Percentiles rank a stretch among this genome's conserved stretches.
These are phyloP conservation scores for Mycena venus DNA, from an alignment of 768 basidiomycete species.

Conservation along the genomic window DNA sequence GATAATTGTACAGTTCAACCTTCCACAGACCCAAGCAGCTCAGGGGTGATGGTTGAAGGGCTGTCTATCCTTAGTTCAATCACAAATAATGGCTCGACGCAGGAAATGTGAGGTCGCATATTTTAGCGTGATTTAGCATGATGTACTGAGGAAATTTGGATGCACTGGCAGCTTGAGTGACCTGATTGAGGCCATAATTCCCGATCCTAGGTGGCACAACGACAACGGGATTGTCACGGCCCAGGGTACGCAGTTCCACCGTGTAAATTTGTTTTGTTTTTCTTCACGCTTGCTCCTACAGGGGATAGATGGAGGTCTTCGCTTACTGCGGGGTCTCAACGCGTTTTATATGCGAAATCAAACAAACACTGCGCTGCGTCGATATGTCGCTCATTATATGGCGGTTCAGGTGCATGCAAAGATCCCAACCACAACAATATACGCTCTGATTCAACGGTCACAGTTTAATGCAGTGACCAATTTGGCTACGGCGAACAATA, in stretches of 20 bases:
- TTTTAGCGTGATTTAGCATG: background rate
- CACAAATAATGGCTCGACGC: background rate
- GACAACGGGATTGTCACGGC: background rate
- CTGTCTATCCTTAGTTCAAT: background rate
- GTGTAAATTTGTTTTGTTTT: background rate
- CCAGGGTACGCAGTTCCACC: background rate
- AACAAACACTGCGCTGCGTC: too few species aligned
- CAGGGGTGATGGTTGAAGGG: slow-evolving; percentile 5
- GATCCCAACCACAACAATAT: too few species aligned
- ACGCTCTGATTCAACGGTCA: too few species aligned
- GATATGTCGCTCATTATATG: too few species aligned
- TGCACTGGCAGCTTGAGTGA: background rate
- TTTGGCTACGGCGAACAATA: slow-evolving; percentile 21
- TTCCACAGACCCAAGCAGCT: background rate
- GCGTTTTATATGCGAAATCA: background rate
- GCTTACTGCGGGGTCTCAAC: background rate
- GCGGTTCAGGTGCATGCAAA: too few species aligned
- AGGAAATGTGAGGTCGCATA: background rate
- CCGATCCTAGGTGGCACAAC: background rate
- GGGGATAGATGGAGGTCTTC: background rate
- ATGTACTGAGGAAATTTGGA: background rate
- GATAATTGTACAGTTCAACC: background rate
- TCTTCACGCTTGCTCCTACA: background rate
- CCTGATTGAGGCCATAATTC: background rate
- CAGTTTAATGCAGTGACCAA: slow-evolving; percentile 30